Percentiles rank a stretch among this genome's conserved stretches.
Evolutionary conservation across 495 filamentous ascomycete species (phyloP).

Genomic region (Penicillium pulvis): DNA sequence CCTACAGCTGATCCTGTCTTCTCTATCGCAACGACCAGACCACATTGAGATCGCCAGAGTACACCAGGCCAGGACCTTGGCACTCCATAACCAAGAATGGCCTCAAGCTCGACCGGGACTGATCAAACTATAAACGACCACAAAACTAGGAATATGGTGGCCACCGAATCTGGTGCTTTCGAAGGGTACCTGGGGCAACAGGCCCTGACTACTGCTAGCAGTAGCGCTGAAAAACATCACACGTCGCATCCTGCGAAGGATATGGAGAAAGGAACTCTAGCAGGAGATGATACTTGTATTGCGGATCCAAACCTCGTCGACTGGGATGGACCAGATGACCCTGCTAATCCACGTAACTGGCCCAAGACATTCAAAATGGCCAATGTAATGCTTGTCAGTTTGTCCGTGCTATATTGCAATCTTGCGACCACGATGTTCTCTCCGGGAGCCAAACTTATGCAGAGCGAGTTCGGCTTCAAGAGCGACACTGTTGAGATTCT

Average conservation of each 20-base stretch:
- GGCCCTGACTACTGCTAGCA: too few relatives aligned
- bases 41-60: too few relatives aligned
- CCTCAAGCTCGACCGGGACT: too few relatives aligned
- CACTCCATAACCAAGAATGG: too few relatives aligned
- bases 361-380: neutral
- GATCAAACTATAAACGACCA: too few relatives aligned
- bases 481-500: conserved; percentile 9
- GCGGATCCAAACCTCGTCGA: conserved; percentile 1
- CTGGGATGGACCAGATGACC: conserved; percentile 2
- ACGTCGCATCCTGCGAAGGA: neutral
- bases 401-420: neutral
- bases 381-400: neutral
- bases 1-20: too few relatives aligned
- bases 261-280: neutral
- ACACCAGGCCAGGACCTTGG: too few relatives aligned
- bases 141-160: too few relatives aligned
- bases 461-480: neutral
- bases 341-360: conserved; percentile 3
- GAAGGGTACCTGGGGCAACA: neutral
- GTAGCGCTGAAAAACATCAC: neutral
- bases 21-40: too few relatives aligned
- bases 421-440: conserved; percentile 1
- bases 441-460: neutral
- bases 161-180: too few relatives aligned
- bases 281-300: neutral